phyloP scores from a whole-genome alignment of 345 rosid genomes.

The Moricandia arvensis region DNA sequence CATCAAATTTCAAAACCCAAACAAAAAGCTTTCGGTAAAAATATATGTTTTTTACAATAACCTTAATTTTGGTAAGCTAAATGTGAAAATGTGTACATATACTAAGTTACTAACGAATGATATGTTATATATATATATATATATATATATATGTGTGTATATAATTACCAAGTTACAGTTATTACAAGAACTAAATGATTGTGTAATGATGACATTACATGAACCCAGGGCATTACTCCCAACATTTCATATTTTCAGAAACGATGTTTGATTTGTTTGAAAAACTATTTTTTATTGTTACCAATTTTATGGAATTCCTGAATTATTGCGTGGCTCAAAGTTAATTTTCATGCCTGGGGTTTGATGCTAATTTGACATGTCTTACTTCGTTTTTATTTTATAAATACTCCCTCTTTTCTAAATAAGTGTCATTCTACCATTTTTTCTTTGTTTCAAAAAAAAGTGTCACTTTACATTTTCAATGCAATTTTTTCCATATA shows the following conservation, averaged over 20 bases:
- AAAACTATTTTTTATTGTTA: background rate
- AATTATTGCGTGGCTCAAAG: slow-evolving; percentile 19
- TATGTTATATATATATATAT: too few species aligned
- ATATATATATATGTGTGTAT: too few species aligned
- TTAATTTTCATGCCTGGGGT: background rate
- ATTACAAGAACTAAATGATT: slow-evolving; percentile 7
- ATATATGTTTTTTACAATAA: background rate
- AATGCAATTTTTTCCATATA: too few species aligned
- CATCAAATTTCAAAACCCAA: background rate
- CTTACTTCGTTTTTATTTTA: too few species aligned
- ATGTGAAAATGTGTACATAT: background rate
- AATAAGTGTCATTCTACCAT: too few species aligned
- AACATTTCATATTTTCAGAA: background rate
- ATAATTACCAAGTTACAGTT: background rate
- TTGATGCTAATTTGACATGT: slow-evolving; percentile 17
- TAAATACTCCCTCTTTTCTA: too few species aligned
- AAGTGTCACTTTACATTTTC: too few species aligned
- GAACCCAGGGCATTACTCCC: slow-evolving; percentile 2
- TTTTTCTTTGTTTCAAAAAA: too few species aligned
- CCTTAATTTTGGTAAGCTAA: background rate
- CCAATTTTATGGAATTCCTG: slow-evolving; percentile 6
- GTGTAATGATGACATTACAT: slow-evolving; percentile 17
- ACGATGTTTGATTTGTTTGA: slow-evolving; percentile 11
- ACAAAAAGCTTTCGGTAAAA: background rate
- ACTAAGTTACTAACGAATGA: background rate